A percentile compares a stretch with the other conserved stretches of the same genome.
Evolutionary conservation across 352 stramenopile species (phyloP).

Genomic region (Globisporangium radiosum): DNA sequence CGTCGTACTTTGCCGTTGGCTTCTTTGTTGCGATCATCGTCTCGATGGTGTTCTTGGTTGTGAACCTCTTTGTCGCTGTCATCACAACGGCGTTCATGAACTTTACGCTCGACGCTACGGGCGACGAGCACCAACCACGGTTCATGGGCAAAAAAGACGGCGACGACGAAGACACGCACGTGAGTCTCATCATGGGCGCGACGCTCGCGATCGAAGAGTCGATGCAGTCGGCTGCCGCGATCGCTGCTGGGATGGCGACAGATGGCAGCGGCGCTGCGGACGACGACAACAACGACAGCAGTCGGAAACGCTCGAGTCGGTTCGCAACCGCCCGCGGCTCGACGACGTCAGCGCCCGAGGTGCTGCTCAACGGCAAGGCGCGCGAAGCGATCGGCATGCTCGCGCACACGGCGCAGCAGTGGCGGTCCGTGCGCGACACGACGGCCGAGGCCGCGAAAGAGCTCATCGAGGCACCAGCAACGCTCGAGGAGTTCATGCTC

Average conservation of each 20-base stretch:
- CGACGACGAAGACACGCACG: constrained; percentile 57
- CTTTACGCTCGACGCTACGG: constrained; percentile 49
- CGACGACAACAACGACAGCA: background rate
- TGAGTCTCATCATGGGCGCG: constrained; percentile 77
- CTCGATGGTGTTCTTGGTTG: constrained; percentile 75
- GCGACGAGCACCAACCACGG: constrained; percentile 24
- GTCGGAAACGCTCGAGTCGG: constrained; percentile 4
- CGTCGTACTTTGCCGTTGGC: constrained; percentile 38
- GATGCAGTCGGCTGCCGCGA: constrained; percentile 10
- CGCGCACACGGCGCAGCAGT: constrained; percentile 30
- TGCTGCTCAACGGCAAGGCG: constrained; percentile 11
- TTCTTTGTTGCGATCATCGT: constrained; percentile 73
- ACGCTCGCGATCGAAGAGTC: constrained; percentile 68
- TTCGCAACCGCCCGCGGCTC: background rate
- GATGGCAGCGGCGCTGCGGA: background rate
- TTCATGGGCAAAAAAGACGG: constrained; percentile 55
- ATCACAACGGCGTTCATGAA: constrained; percentile 85
- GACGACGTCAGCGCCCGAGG: constrained; percentile 6
- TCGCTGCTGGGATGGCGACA: background rate
- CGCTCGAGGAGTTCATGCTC: constrained; percentile 40
- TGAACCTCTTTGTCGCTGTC: constrained; percentile 78
- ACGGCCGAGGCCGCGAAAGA: constrained; percentile 61
- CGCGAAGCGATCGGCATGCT: constrained; percentile 19
- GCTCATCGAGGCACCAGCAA: constrained; percentile 29
- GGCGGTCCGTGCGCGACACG: constrained; percentile 46